Evolutionary conservation across 805 yeast genomes (phyloP).

Genomic region (Nakazawaea ishiwadae): DNA sequence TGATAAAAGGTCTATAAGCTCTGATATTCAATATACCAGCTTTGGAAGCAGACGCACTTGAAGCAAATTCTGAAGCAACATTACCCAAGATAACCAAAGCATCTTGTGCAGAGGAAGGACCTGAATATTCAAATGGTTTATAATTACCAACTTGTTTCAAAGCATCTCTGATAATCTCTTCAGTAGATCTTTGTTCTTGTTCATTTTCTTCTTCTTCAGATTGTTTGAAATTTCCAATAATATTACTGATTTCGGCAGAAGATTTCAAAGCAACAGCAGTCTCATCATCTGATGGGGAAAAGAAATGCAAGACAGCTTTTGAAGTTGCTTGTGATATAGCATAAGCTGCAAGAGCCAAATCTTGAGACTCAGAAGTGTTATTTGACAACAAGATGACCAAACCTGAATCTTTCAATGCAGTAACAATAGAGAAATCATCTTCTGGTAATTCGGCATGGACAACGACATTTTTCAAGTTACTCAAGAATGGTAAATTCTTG

Average conservation of each 20-base stretch:
- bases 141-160: slow-evolving; percentile 26
- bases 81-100: slow-evolving; percentile 65
- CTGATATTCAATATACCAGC: slow-evolving; percentile 53
- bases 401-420: slow-evolving; percentile 71
- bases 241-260: slow-evolving; percentile 8
- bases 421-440: slow-evolving; percentile 62
- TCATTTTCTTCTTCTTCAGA: slow-evolving; percentile 15
- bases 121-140: slow-evolving; percentile 38
- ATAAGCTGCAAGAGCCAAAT: slow-evolving; percentile 54
- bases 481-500: slow-evolving; percentile 55
- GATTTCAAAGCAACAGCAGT: not conserved
- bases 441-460: slow-evolving; percentile 54
- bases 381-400: slow-evolving; percentile 67
- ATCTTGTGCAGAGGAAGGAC: slow-evolving; percentile 36
- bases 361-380: slow-evolving; percentile 45
- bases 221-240: slow-evolving; percentile 8
- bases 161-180: slow-evolving; percentile 26
- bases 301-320: slow-evolving; percentile 72
- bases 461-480: slow-evolving; percentile 40
- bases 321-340: slow-evolving; percentile 43
- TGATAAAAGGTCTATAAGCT: slow-evolving; percentile 70
- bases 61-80: slow-evolving; percentile 37
- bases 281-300: slow-evolving; percentile 26
- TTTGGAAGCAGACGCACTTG: slow-evolving; percentile 31
- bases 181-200: slow-evolving; percentile 17